Base-by-base conservation (phyloP, 345 rosid genomes). In the Arabis alpina region DNA sequence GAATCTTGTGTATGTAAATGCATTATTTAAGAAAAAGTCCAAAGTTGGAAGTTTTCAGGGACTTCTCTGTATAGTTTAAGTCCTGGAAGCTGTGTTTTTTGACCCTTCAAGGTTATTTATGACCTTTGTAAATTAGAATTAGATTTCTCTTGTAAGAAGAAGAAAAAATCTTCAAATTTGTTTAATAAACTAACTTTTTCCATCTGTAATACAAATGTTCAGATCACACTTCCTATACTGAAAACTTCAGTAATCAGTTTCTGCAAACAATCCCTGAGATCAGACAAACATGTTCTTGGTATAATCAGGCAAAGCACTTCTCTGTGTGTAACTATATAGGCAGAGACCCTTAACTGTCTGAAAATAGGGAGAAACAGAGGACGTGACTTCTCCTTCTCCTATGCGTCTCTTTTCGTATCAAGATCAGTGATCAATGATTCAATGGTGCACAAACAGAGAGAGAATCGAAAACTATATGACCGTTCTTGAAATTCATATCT, bases 141-240 rank as follows among this genome's bases (percentile, higher is more conserved):
- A 67, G 69, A 36, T 54, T 61, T 54, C 40, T 36, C 43, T 61
- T 68, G 70, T 64, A 76, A 56, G 71, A 69, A 68, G 70, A 62
- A 61, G 52, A 32, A 76, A 30, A 70, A 69, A 14, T 69, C 79
- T 55, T 70, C 75, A 50, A 39, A 32, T 14, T 3, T 76, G 75
- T 76, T 63, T 70, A 64, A 76, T 69, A 63, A 76, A 70, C 61
- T 48, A 56, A 76, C 48, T 45, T 64, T 63, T 75, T 37, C 48
- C 47, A 8, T 59, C 9, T 4, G 15, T 59, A 70, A 5, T 39
- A 7, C 60, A 12, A 1, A 42, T 41, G 3, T 13, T 25, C 39
- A 61, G 10, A 45, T 45, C 43, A 25, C 51, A 9, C 24, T n/a
- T 25, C n/a, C 23, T 5, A 23, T 4, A 39, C 45, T 8, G 34